Base-by-base conservation (phyloP, 192 early-diverging fungal genomes). In the Gaertneriomyces semiglobifer region DNA sequence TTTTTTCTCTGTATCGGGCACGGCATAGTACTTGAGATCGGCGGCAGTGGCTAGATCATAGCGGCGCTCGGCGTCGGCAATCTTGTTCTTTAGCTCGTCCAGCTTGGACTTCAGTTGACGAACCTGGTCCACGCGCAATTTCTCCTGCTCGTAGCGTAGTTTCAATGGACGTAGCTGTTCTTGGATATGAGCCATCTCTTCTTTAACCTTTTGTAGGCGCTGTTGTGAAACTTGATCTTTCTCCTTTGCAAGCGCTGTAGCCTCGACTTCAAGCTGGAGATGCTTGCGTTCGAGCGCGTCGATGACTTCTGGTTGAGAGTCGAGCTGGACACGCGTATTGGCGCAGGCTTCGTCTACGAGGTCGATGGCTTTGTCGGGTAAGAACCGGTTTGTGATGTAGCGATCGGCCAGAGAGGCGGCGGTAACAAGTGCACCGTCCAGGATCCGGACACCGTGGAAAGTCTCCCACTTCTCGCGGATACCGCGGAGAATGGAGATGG, bases 341-440 rank as follows among this genome's bases (percentile, higher is more conserved):
- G 97, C 95, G 74, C 92, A 94, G 1, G 95, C 95, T 78, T 99
- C 95, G 74, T 99, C 97, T 55, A 97, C 83, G 33, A 92, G 72
- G 47, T 92, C 90, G 57, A 92, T 88, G 57, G 90, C 86, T 69
- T 90, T 90, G 75, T 92, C 90, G 7, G 90, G 90, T 18, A 88
- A 79, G 72, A 88, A 85, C 9, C 90, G 82, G 75, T 82, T 84
- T 50, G 90, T 91, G 71, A 92, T 89, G 74, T 90, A 92, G 46
- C 90, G 82, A 55, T 84, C 77, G 9, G 90, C 78, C 4, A 92
- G 83, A 18, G 79, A 78, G 14, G 89, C 90, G 6, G 90, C 90
- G 4, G 83, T 68, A 43, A 92, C 89, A 39, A 92, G 79, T 9
- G 90, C 89, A 41, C 79, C 73, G 75, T 92, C 90, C 33, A 73